These are phyloP conservation scores for Capronia coronata DNA, from an alignment of 2,329 filamentous ascomycete species.

Conservation along the genomic window DNA sequence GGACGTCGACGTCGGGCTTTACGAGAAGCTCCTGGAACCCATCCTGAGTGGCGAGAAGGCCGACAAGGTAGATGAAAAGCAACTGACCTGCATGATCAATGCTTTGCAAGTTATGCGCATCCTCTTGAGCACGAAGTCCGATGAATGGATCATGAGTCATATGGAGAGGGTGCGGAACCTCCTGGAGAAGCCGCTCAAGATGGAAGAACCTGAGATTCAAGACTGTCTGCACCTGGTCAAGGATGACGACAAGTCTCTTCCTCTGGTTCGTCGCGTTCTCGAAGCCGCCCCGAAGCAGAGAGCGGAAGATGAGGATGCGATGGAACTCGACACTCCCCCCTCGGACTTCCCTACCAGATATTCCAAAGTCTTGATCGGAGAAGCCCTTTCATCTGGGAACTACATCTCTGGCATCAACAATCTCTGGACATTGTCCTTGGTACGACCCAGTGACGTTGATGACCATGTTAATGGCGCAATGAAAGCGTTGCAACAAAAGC, in stretches of 20 bases:
- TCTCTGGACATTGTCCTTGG: conserved; percentile 81
- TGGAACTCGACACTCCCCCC: conserved; percentile 65
- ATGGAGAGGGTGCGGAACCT: conserved; percentile 75
- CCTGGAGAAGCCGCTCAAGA: conserved; percentile 79
- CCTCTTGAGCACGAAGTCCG: conserved; percentile 75
- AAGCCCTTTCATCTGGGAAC: conserved; percentile 72
- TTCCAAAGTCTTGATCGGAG: conserved; percentile 77
- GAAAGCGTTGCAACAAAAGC: conserved; percentile 85
- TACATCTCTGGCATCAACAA: conserved; percentile 88
- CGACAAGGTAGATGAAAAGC: conserved; percentile 74
- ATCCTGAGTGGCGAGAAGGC: conserved; percentile 79
- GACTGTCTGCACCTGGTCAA: conserved; percentile 75
- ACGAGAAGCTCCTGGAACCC: conserved; percentile 81
- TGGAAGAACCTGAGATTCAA: conserved; percentile 85
- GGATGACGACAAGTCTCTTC: conserved; percentile 63
- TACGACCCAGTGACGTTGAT: conserved; percentile 81
- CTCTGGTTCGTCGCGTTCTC: conserved; percentile 53
- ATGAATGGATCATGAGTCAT: conserved; percentile 83
- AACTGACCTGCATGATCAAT: conserved; percentile 66
- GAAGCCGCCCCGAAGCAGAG: conserved; percentile 83
- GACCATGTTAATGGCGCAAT: conserved; percentile 80
- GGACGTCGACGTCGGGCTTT: conserved; percentile 84
- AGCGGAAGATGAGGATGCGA: conserved; percentile 75
- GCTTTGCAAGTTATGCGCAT: conserved; percentile 87
- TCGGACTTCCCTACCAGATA: conserved; percentile 76